Base-by-base conservation (phyloP, 2,329 filamentous ascomycete genomes). In the Camillea tinctor region DNA sequence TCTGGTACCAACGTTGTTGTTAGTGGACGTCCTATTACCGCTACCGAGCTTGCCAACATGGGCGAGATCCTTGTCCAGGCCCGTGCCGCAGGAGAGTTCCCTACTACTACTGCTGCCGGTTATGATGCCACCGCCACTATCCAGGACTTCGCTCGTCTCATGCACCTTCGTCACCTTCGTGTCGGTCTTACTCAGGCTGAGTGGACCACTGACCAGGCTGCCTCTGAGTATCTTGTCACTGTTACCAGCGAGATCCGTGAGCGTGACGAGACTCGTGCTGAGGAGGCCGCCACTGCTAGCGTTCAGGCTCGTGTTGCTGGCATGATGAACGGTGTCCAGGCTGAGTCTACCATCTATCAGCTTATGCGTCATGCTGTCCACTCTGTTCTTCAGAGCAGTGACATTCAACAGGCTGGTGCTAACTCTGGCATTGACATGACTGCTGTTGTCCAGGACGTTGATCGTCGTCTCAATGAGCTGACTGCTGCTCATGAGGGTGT, bases 361-460 rank as follows among this genome's bases (percentile, higher is more conserved):
- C 66, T 71, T 20, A 66, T 73, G 23, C 64, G 68, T 40, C 71
- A 74, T 30, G 72, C 72, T 0, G 55, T 71, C 1, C 53, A 63
- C 17, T 65, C 64, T 7, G 68, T 71, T 2, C 58, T 67, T 49
- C 60, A 84, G 59, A 57, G 84, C 69, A 54, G 84, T 73, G 60
- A 79, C 71, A 15, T 78, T 72, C 1, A 76, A 72, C 60, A 82
- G 60, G 63, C 75, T 76, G 76, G 83, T 78, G 57, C 30, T 20
- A 15, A 61, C 1, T 40, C 67, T 17, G 64, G 66, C 6, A 23
- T 66, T 52, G 63, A 50, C 1, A 64, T 64, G 20, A 21, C 52
- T 20, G 55, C 57, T 2, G 40, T 72, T 19, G 36, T 71, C 4
- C 40, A 53, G 1, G 62, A 66, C 23, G 62, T 64, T 40, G 55